A percentile compares a stretch with the other conserved stretches of the same genome.
Conservation (phyloP, 2,329 filamentous ascomycete genomes). For the Aspergillus calidoustus region DNA sequence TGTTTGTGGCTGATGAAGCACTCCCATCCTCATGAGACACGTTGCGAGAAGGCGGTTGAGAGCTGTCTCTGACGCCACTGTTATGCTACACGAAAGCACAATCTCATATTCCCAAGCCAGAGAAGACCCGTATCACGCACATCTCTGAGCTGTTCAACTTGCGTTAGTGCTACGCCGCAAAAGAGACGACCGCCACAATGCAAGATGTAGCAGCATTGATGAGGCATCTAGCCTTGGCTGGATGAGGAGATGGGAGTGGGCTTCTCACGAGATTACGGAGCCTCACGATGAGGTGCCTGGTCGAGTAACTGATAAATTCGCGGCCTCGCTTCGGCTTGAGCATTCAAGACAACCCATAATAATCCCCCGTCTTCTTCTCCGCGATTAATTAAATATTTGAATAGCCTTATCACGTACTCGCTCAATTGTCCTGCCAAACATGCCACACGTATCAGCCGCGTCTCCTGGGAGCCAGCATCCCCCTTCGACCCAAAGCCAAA, state of each 20-base stretch:
- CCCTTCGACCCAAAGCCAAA: conserved; percentile 4
- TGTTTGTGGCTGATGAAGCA: not conserved
- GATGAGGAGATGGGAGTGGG: not conserved
- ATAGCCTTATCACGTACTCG: not conserved
- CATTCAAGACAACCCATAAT: not conserved
- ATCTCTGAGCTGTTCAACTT: no score
- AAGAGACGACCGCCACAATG: not conserved
- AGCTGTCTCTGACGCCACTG: not conserved
- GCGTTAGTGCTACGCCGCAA: conserved; percentile 8
- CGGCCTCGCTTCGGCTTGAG: conserved; percentile 4
- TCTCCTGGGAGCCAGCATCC: conserved; percentile 3
- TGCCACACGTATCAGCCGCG: conserved; percentile 6
- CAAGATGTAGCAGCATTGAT: conserved; percentile 7
- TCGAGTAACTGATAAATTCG: conserved; percentile 7
- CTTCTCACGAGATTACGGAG: not conserved
- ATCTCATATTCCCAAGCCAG: not conserved
- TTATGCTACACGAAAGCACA: not conserved
- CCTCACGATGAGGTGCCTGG: conserved; percentile 10
- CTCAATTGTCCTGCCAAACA: not conserved
- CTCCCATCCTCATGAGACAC: conserved; percentile 1
- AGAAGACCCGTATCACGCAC: no score
- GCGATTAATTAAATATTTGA: not conserved
- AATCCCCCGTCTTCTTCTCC: conserved; percentile 2
- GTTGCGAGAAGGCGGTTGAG: conserved; percentile 1
- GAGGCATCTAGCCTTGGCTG: conserved; percentile 4